A percentile compares a stretch with the other conserved stretches of the same genome.
Conservation (phyloP, 2,329 filamentous ascomycete genomes). For the Curvularia sp. region DNA sequence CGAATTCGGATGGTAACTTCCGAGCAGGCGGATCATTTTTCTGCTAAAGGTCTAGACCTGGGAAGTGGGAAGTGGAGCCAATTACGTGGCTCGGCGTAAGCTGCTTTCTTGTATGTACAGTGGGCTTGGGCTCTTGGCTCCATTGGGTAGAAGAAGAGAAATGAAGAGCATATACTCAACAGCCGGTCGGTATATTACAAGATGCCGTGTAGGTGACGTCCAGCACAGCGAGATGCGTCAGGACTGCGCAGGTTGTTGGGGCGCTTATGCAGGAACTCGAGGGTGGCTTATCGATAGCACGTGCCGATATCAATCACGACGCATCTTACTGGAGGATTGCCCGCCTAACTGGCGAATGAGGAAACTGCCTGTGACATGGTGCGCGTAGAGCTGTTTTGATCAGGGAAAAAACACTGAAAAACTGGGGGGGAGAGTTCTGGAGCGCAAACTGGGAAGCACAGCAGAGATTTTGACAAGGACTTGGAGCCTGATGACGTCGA, state of each 20-base stretch:
- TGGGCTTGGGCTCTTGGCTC: background rate
- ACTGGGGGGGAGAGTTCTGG: constrained; percentile 8
- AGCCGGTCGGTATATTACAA: background rate
- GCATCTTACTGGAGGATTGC: constrained; percentile 5
- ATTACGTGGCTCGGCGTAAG: constrained; percentile 12
- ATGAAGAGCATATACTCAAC: background rate
- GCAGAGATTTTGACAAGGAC: background rate
- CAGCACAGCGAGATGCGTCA: background rate
- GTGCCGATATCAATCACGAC: background rate
- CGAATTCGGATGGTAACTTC: background rate
- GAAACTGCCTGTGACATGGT: too few relatives aligned
- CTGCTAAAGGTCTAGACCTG: background rate
- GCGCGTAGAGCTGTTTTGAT: background rate
- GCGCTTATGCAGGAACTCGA: constrained; percentile 26
- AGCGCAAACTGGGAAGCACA: constrained; percentile 2
- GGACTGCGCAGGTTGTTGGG: constrained; percentile 15
- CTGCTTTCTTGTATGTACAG: background rate
- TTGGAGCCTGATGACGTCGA: constrained; percentile 9
- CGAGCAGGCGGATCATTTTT: background rate
- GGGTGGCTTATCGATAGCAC: constrained; percentile 23
- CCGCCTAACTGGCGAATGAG: constrained; percentile 2
- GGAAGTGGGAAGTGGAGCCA: constrained; percentile 7
- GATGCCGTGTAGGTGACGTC: too few relatives aligned
- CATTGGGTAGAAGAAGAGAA: background rate
- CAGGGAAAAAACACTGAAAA: background rate